These are phyloP conservation scores for Colletotrichum camelliae DNA, from an alignment of 2,329 filamentous ascomycete species.

Conservation along the genomic window DNA sequence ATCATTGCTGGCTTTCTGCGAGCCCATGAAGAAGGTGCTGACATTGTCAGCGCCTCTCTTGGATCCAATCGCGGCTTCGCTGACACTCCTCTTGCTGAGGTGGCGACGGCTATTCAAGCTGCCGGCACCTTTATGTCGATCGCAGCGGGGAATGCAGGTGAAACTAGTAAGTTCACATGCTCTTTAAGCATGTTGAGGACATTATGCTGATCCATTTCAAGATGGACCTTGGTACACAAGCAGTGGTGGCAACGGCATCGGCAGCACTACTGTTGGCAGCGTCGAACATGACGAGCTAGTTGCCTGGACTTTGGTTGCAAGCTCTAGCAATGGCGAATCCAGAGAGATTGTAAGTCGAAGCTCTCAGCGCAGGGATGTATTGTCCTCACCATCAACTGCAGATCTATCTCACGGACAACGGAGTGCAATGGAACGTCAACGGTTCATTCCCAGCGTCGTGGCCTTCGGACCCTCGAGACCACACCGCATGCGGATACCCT, in stretches of 20 bases:
- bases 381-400: background rate
- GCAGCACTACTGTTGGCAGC: background rate
- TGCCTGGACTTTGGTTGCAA: background rate
- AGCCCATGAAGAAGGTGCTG: slow-evolving; percentile 29
- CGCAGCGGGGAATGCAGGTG: slow-evolving; percentile 5
- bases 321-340: background rate
- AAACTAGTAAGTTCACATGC: background rate
- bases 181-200: background rate
- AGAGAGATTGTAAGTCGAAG: background rate
- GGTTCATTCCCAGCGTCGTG: background rate
- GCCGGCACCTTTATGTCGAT: background rate
- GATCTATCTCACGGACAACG: background rate
- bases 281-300: background rate
- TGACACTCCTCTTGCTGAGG: slow-evolving; percentile 1
- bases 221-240: slow-evolving; percentile 2
- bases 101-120: background rate
- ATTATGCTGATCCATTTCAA: background rate
- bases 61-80: slow-evolving; percentile 30
- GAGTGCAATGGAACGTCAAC: background rate
- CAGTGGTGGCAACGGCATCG: background rate
- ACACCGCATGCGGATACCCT: background rate
- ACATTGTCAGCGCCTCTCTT: slow-evolving; percentile 35
- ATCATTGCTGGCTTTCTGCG: slow-evolving; percentile 20
- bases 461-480: background rate
- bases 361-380: background rate